Evolutionary conservation across 2,329 filamentous ascomycete genomes (phyloP).

Genomic region (Cephalotrichum gorgonifer): DNA sequence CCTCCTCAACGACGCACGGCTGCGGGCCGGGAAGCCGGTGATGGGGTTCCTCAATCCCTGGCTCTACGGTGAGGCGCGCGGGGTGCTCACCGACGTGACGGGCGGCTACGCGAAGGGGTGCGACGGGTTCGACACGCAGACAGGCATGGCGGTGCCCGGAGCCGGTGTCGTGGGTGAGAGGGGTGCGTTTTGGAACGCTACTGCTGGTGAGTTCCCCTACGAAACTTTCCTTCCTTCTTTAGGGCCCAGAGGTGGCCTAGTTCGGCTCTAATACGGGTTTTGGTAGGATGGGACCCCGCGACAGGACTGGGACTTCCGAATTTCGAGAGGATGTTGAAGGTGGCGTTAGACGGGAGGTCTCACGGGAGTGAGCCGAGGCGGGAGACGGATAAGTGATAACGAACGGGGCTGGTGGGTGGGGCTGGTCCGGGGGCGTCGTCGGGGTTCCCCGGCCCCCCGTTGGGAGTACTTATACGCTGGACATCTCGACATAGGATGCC

Average conservation of each 20-base stretch:
- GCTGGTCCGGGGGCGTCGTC: no score
- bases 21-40: conserved; percentile 38
- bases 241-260: conserved; percentile 6
- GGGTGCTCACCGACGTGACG: conserved; percentile 24
- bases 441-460: no score
- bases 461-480: no score
- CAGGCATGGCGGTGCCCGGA: conserved; percentile 11
- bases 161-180: conserved; percentile 13
- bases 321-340: conserved; percentile 1
- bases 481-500: no score
- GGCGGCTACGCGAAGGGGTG: background rate
- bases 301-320: conserved; percentile 28
- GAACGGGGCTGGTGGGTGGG: background rate
- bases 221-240: conserved; percentile 17
- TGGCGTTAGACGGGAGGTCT: background rate
- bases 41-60: conserved; percentile 54
- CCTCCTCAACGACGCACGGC: conserved; percentile 52
- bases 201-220: conserved; percentile 18
- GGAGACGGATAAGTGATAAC: background rate
- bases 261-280: background rate
- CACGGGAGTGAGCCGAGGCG: background rate
- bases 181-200: conserved; percentile 20
- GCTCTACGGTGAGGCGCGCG: conserved; percentile 33
- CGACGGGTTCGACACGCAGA: conserved; percentile 12
- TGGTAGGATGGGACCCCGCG: conserved; percentile 23